A percentile compares a stretch with the other conserved stretches of the same genome.
Evolutionary conservation across 2,329 filamentous ascomycete genomes (phyloP).

Genomic region (Epichloe brachyelytri): DNA sequence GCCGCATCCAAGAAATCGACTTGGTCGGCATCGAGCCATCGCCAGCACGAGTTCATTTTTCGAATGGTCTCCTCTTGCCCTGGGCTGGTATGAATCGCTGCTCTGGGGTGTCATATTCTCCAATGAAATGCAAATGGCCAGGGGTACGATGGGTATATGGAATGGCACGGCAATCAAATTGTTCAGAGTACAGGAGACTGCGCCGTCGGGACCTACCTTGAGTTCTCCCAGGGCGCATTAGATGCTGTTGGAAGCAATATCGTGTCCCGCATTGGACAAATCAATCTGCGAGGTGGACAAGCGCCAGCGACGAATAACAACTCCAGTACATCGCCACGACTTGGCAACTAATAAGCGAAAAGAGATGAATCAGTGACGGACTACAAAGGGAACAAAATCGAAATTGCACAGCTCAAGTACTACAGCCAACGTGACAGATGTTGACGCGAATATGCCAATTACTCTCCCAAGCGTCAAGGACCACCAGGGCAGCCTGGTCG

Average conservation of each 20-base stretch:
- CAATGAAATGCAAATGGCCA: conserved; percentile 75
- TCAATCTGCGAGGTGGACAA: conserved; percentile 50
- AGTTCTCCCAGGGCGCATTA: conserved; percentile 75
- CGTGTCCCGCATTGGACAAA: conserved; percentile 71
- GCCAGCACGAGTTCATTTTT: conserved; percentile 74
- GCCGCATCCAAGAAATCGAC: conserved; percentile 44
- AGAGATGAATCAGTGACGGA: neutral
- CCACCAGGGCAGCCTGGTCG: neutral
- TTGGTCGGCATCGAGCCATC: conserved; percentile 64
- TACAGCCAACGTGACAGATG: neutral
- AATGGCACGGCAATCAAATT: conserved; percentile 79
- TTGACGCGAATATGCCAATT: neutral
- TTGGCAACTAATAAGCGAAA: conserved; percentile 1
- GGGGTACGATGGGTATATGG: conserved; percentile 86
- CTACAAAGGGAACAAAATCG: neutral
- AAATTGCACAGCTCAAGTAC: neutral
- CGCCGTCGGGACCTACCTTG: conserved; percentile 65
- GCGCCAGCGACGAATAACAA: conserved; percentile 8
- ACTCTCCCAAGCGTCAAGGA: neutral
- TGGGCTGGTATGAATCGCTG: conserved; percentile 93
- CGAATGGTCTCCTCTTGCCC: conserved; percentile 79
- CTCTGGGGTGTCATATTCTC: conserved; percentile 91
- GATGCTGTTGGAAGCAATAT: conserved; percentile 88
- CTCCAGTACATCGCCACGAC: conserved; percentile 6
- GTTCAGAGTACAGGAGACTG: conserved; percentile 80